A percentile compares a stretch with the other conserved stretches of the same genome.
phyloP scores from a whole-genome alignment of 192 early-diverging fungal species.

The Globomyces pollinis-pini region DNA sequence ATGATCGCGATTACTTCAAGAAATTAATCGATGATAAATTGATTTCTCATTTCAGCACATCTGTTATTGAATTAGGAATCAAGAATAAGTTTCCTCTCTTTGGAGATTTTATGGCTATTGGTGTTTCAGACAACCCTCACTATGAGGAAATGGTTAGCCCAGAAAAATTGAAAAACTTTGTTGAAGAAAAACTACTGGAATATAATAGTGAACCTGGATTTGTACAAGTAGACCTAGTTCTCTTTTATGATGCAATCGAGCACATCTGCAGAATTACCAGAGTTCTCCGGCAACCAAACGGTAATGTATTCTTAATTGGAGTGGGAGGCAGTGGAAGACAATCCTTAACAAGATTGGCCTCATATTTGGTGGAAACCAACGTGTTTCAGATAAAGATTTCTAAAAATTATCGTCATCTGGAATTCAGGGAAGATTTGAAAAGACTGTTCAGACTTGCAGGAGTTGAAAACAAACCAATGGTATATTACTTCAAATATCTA shows the following conservation, averaged over 20 bases:
- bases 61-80: slow-evolving; percentile 38
- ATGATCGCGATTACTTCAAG: slow-evolving; percentile 39
- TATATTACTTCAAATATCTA: slow-evolving; percentile 48
- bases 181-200: slow-evolving; percentile 46
- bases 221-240: slow-evolving; percentile 42
- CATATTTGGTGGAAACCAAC: slow-evolving; percentile 41
- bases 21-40: slow-evolving; percentile 52
- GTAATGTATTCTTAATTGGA: slow-evolving; percentile 49
- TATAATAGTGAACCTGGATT: slow-evolving; percentile 50
- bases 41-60: slow-evolving; percentile 30
- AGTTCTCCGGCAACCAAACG: slow-evolving; percentile 40
- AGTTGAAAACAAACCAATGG: slow-evolving; percentile 43
- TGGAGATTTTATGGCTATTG: slow-evolving; percentile 45
- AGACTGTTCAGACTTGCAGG: slow-evolving; percentile 41
- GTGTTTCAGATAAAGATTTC: slow-evolving; percentile 57
- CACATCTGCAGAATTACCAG: slow-evolving; percentile 53
- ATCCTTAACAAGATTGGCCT: slow-evolving; percentile 38
- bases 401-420: slow-evolving; percentile 47
- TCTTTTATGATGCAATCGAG: slow-evolving; percentile 50
- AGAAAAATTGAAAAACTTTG: slow-evolving; percentile 39
- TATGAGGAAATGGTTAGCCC: slow-evolving; percentile 44
- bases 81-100: slow-evolving; percentile 43
- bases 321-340: slow-evolving; percentile 51
- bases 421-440: slow-evolving; percentile 53
- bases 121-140: slow-evolving; percentile 23